Evolutionary conservation across 192 early-diverging fungal genomes (phyloP).

Genomic region (Coemansia sp.): DNA sequence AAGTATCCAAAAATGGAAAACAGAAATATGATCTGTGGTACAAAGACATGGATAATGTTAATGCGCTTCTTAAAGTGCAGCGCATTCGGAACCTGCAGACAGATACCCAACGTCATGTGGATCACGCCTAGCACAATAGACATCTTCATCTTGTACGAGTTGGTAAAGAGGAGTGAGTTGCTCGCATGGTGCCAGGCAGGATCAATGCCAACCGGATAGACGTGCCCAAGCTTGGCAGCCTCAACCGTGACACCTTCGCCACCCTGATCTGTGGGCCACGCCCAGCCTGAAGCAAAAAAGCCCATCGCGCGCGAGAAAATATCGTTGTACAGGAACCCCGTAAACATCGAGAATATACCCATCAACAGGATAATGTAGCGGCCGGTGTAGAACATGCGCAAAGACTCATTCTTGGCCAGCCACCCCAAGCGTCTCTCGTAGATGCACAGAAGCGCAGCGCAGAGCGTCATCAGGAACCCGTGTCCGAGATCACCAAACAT

Average conservation of each 20-base stretch:
- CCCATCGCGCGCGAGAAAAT: conserved; percentile 84
- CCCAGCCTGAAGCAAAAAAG: conserved; percentile 74
- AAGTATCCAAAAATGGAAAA: conserved; percentile 95
- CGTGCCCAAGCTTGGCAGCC: conserved; percentile 58
- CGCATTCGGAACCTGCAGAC: conserved; percentile 86
- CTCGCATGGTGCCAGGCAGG: conserved; percentile 93
- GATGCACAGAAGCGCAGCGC: conserved; percentile 69
- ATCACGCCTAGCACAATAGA: conserved; percentile 93
- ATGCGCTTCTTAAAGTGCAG: conserved; percentile 79
- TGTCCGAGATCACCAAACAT: conserved; percentile 99
- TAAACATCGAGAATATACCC: conserved; percentile 97
- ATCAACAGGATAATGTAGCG: conserved; percentile 98
- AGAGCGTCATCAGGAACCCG: conserved; percentile 80
- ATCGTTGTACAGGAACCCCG: conserved; percentile 98
- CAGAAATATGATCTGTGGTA: conserved; percentile 95
- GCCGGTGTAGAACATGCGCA: conserved; percentile 85
- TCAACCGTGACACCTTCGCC: conserved; percentile 61
- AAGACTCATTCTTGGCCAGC: conserved; percentile 76
- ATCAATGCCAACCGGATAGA: conserved; percentile 84
- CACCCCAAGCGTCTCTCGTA: conserved; percentile 79
- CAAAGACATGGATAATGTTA: conserved; percentile 81
- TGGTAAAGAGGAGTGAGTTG: conserved; percentile 92
- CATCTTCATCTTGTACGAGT: conserved; percentile 99
- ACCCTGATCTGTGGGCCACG: conserved; percentile 64
- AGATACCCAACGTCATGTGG: conserved; percentile 95